Evolutionary conservation across 1,139 yeast species (phyloP).

Genomic region (Suhomyces panamericanus): DNA sequence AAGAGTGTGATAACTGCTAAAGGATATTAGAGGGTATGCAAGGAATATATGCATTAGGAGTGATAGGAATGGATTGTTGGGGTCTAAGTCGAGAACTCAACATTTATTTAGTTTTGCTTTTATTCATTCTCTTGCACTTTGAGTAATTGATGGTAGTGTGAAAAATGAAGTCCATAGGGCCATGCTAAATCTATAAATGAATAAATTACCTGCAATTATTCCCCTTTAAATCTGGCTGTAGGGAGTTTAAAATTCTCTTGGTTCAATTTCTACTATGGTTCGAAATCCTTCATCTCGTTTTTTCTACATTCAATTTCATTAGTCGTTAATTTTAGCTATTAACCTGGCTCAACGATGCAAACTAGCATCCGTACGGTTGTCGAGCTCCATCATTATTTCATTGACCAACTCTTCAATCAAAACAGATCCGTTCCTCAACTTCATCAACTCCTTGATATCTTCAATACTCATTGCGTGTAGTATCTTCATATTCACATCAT

Average conservation of each 20-base stretch:
- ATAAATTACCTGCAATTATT: too few relatives aligned
- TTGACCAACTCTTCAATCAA: constrained; percentile 39
- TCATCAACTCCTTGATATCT: constrained; percentile 22
- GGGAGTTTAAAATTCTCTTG: too few relatives aligned
- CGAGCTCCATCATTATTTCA: constrained; percentile 23
- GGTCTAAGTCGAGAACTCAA: too few relatives aligned
- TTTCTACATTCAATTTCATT: neutral
- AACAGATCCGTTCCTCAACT: constrained; percentile 30
- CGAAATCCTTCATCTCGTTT: too few relatives aligned
- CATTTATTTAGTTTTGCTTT: too few relatives aligned
- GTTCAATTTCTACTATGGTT: too few relatives aligned
- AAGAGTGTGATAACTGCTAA: too few relatives aligned
- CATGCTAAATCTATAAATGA: too few relatives aligned
- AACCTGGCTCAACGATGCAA: neutral
- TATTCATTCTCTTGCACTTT: neutral
- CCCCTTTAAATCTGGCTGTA: too few relatives aligned
- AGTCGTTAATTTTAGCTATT: neutral
- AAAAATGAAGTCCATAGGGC: too few relatives aligned
- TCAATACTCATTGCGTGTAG: constrained; percentile 21
- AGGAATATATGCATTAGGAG: neutral
- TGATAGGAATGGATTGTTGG: too few relatives aligned
- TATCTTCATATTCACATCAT: constrained; percentile 10
- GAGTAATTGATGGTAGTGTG: neutral
- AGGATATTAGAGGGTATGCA: neutral
- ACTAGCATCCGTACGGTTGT: neutral